Percentiles rank a stretch among this genome's conserved stretches.
phyloP scores from a whole-genome alignment of 495 filamentous ascomycete genomes.

The Filosporella fistucella region DNA sequence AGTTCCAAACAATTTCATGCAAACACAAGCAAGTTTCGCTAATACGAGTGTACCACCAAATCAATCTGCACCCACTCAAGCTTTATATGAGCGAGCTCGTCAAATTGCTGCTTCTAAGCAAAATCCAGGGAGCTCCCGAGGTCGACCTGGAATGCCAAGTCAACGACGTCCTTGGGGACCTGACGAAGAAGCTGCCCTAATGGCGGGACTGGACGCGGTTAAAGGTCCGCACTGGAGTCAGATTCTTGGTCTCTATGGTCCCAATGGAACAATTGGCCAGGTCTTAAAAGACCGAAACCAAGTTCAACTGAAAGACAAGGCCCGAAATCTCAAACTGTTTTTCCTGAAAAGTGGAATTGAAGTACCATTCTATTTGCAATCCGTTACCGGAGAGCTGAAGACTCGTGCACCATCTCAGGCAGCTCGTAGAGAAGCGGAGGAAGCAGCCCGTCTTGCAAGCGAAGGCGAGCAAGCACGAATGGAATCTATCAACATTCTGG shows the following conservation, averaged over 20 bases:
- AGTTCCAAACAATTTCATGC: no score
- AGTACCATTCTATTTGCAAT: constrained; percentile 86
- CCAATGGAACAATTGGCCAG: constrained; percentile 75
- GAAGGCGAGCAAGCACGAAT: constrained; percentile 69
- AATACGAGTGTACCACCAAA: neutral
- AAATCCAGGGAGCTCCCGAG: constrained; percentile 57
- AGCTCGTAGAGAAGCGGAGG: constrained; percentile 74
- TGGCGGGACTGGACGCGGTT: constrained; percentile 87
- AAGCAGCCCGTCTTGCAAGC: constrained; percentile 57
- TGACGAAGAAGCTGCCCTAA: constrained; percentile 88
- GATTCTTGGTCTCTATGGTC: constrained; percentile 84
- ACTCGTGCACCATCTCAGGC: constrained; percentile 83
- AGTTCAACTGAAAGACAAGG: constrained; percentile 95
- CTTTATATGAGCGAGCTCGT: constrained; percentile 77
- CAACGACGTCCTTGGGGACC: constrained; percentile 85
- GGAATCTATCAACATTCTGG: constrained; percentile 64
- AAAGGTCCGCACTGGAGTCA: constrained; percentile 96
- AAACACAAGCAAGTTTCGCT: no score
- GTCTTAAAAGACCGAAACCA: constrained; percentile 90
- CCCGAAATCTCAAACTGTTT: constrained; percentile 89
- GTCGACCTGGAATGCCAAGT: constrained; percentile 69
- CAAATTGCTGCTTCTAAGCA: constrained; percentile 78
- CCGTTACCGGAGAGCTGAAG: constrained; percentile 90
- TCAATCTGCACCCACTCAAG: constrained; percentile 60
- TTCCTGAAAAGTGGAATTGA: constrained; percentile 92